phyloP scores from a whole-genome alignment of 345 rosid genomes.

The Schrenkiella parvula region DNA sequence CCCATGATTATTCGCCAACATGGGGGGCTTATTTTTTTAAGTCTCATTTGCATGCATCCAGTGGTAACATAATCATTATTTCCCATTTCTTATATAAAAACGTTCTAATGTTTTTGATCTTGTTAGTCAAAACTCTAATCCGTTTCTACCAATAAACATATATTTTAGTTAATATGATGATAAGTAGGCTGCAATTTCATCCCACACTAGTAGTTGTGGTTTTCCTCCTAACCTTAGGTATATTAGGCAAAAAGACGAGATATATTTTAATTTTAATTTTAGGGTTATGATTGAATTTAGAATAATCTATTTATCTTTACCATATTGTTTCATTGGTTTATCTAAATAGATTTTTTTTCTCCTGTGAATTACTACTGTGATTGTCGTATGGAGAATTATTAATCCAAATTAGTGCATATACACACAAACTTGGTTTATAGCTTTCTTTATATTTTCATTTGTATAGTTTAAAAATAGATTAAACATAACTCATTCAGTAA shows the following conservation, averaged over 20 bases:
- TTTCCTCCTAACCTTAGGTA: constrained; percentile 28
- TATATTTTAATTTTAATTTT: too few species aligned
- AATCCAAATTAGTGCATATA: neutral
- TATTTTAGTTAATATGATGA: neutral
- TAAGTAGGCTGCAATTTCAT: constrained; percentile 27
- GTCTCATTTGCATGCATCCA: constrained; percentile 38
- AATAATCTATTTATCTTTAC: neutral
- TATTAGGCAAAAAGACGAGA: constrained; percentile 28
- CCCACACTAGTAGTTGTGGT: constrained; percentile 16
- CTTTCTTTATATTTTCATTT: neutral
- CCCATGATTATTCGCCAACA: constrained; percentile 35
- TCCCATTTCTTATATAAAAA: neutral
- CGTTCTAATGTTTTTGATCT: constrained; percentile 15
- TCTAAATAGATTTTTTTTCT: too few species aligned
- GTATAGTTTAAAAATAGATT: neutral
- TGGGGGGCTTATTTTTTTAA: constrained; percentile 34
- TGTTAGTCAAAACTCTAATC: constrained; percentile 31
- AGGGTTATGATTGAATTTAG: neutral
- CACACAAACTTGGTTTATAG: neutral
- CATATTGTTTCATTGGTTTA: neutral
- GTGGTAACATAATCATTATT: constrained; percentile 39
- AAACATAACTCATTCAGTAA: neutral
- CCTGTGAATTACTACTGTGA: neutral
- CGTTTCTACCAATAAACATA: constrained; percentile 19
- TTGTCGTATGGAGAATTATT: neutral